These are phyloP conservation scores for Skeletonema potamos DNA, from an alignment of 108 stramenopile species.

Conservation along the genomic window DNA sequence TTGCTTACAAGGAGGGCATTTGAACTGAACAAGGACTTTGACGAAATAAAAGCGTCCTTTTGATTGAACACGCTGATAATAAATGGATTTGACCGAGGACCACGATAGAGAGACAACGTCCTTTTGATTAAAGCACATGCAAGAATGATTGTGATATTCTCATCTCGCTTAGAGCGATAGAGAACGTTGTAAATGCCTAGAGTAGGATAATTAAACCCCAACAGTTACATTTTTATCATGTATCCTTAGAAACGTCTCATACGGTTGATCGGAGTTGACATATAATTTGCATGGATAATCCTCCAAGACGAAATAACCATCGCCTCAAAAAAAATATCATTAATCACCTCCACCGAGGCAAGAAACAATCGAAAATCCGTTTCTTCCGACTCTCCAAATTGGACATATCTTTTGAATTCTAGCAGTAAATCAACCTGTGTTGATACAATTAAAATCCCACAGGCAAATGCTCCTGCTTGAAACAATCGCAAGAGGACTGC, in stretches of 20 bases:
- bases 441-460: constrained; percentile 63
- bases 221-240: background rate
- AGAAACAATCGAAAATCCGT: constrained; percentile 46
- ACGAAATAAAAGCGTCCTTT: background rate
- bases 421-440: constrained; percentile 77
- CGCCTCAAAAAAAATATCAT: constrained; percentile 78
- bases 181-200: background rate
- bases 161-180: background rate
- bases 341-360: constrained; percentile 64
- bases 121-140: background rate
- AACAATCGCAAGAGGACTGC: constrained; percentile 41
- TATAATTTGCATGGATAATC: constrained; percentile 49
- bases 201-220: background rate
- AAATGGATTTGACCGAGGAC: background rate
- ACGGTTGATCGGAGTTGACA: constrained; percentile 16
- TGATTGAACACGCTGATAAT: too few relatives aligned
- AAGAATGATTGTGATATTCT: background rate
- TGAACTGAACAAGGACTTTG: background rate
- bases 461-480: constrained; percentile 78
- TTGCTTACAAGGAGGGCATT: background rate
- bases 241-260: constrained; percentile 3
- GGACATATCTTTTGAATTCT: constrained; percentile 61
- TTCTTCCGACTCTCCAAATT: constrained; percentile 66
- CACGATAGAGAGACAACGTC: background rate
- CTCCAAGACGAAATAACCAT: constrained; percentile 56